Percentiles rank a stretch among this genome's conserved stretches.
phyloP scores from a whole-genome alignment of 208 protist genomes.

The Trypanosoma lewisi region DNA sequence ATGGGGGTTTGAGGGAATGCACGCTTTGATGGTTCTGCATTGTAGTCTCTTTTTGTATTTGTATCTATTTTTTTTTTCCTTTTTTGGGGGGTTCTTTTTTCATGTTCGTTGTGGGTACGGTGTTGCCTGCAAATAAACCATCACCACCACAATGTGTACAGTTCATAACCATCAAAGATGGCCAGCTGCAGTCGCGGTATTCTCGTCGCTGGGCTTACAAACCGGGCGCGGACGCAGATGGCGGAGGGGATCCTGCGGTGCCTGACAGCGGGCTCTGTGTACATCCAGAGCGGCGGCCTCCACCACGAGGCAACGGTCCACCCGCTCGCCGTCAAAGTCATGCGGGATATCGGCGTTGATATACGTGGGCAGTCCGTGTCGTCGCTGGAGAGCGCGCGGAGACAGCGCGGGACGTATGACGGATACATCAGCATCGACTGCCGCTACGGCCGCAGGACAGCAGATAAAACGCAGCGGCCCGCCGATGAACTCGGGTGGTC shows the following conservation, averaged over 20 bases:
- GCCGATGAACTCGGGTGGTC: not conserved
- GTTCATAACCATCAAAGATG: constrained; percentile 26
- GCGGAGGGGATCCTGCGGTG: constrained; percentile 70
- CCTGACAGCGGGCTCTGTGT: constrained; percentile 50
- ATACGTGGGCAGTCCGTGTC: constrained; percentile 45
- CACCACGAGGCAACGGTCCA: constrained; percentile 52
- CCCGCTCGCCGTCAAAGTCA: constrained; percentile 55
- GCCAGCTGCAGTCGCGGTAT: constrained; percentile 66
- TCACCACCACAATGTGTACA: not conserved
- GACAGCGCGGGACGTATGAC: constrained; percentile 77
- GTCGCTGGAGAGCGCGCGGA: constrained; percentile 51
- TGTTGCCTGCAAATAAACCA: too few species aligned
- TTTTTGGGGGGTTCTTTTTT: not conserved
- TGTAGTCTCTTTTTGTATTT: too few species aligned
- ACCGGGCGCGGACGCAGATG: constrained; percentile 82
- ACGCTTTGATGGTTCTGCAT: too few species aligned
- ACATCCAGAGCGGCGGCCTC: constrained; percentile 71
- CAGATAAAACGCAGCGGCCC: constrained; percentile 44
- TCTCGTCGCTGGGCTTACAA: constrained; percentile 70
- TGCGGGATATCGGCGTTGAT: constrained; percentile 57
- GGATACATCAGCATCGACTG: constrained; percentile 82
- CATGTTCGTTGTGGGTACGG: not conserved
- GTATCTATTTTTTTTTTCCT: not conserved
- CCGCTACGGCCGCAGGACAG: constrained; percentile 35
- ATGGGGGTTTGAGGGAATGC: too few species aligned